Conservation (phyloP, 495 filamentous ascomycete species). For the Entonaema liquescens region DNA sequence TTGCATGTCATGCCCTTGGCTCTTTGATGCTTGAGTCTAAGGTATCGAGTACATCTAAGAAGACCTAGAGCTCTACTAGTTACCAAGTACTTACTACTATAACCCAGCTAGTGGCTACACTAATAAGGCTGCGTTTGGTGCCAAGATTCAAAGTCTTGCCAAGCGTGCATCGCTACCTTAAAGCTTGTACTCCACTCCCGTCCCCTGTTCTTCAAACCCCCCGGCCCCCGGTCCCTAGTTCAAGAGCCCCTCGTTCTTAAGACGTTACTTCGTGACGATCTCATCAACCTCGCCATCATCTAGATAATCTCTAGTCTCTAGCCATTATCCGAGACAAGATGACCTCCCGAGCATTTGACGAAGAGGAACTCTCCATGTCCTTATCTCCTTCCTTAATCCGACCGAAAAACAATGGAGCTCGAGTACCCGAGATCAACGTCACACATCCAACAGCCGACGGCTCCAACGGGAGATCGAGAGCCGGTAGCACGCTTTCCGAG, state of each 20-base stretch:
- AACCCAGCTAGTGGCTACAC: constrained; percentile 7
- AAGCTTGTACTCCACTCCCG: constrained; percentile 19
- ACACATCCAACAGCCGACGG: constrained; percentile 49
- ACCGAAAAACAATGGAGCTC: constrained; percentile 50
- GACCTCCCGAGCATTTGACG: constrained; percentile 70
- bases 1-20: not conserved
- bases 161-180: constrained; percentile 20
- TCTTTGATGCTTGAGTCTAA: constrained; percentile 5
- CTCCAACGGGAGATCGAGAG: constrained; percentile 49
- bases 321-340: constrained; percentile 49
- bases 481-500: constrained; percentile 43
- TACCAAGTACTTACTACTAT: not conserved
- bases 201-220: constrained; percentile 10
- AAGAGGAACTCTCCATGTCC: constrained; percentile 92
- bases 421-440: constrained; percentile 45
- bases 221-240: constrained; percentile 31
- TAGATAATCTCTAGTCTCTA: constrained; percentile 1
- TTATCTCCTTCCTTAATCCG: constrained; percentile 73
- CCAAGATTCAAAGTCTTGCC: constrained; percentile 25
- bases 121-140: constrained; percentile 11
- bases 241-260: constrained; percentile 38
- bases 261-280: constrained; percentile 41
- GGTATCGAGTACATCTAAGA: not conserved
- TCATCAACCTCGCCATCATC: constrained; percentile 37
- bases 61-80: too few species aligned